Evolutionary conservation across 345 rosid genomes (phyloP).

Genomic region (Trapa bicornis): DNA sequence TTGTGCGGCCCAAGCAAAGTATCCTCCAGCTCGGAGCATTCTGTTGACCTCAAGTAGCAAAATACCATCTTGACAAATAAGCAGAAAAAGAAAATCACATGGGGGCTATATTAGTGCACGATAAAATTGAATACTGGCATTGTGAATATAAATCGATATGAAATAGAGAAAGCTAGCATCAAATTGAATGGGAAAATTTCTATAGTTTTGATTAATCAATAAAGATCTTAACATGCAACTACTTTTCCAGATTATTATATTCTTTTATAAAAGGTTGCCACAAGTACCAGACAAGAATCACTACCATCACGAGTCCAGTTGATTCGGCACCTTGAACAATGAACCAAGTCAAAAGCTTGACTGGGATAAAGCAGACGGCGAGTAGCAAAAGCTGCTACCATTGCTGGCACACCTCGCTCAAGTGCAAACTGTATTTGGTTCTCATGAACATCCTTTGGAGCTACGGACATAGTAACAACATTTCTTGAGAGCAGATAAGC

Average conservation of each 20-base stretch:
- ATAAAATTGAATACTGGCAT: not conserved
- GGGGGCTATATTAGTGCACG: not conserved
- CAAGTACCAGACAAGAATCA: slow-evolving; percentile 5
- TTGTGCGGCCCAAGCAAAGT: slow-evolving; percentile 98
- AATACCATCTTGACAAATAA: slow-evolving; percentile 59
- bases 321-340: slow-evolving; percentile 97
- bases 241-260: not conserved
- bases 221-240: not conserved
- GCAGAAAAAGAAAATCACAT: slow-evolving; percentile 4
- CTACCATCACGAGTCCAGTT: slow-evolving; percentile 99
- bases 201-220: not conserved
- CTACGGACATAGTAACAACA: slow-evolving; percentile 77
- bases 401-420: slow-evolving; percentile 98
- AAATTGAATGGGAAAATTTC: not conserved
- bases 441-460: slow-evolving; percentile 99
- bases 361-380: slow-evolving; percentile 68
- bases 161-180: not conserved
- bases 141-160: not conserved
- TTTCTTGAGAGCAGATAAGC: slow-evolving; percentile 73
- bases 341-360: slow-evolving; percentile 93
- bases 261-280: not conserved
- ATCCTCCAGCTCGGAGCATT: slow-evolving; percentile 90
- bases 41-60: slow-evolving; percentile 92
- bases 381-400: slow-evolving; percentile 91
- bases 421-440: slow-evolving; percentile 99